A percentile compares a stretch with the other conserved stretches of the same genome.
Conservation (phyloP, 495 filamentous ascomycete species). For the Staphylotrichum tortipilum region DNA sequence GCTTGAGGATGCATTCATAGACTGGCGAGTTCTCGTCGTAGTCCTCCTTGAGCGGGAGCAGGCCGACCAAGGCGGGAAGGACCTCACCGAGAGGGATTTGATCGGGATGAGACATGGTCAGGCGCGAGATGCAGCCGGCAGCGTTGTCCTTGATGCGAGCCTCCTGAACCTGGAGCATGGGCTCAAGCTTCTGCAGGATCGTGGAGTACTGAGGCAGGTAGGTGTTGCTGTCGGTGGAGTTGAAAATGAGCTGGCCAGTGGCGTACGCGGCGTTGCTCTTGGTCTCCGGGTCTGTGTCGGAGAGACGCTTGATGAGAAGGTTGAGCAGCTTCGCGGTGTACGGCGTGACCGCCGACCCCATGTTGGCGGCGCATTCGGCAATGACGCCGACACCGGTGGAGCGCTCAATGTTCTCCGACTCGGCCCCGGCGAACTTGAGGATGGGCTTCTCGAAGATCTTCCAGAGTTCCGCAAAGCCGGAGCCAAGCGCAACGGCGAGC, state of each 20-base stretch:
- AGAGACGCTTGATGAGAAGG: conserved; percentile 75
- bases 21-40: conserved; percentile 94
- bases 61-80: conserved; percentile 65
- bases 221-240: conserved; percentile 62
- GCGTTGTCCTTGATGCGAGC: conserved; percentile 86
- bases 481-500: conserved; percentile 71
- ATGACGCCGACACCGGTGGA: conserved; percentile 83
- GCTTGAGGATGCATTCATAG: conserved; percentile 74
- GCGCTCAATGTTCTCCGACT: conserved; percentile 70
- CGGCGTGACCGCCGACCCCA: conserved; percentile 67
- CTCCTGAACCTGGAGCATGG: conserved; percentile 63
- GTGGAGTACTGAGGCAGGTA: conserved; percentile 64
- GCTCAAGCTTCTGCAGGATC: conserved; percentile 77
- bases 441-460: conserved; percentile 87
- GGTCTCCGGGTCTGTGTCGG: conserved; percentile 83
- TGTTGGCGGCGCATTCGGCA: conserved; percentile 82
- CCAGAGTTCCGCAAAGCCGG: conserved; percentile 77
- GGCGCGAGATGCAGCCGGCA: conserved; percentile 81
- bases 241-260: conserved; percentile 69
- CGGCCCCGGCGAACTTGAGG: conserved; percentile 75
- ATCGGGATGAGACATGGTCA: conserved; percentile 78
- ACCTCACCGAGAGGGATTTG: conserved; percentile 71
- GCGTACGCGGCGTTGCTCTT: conserved; percentile 93
- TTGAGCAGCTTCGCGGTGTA: conserved; percentile 69
- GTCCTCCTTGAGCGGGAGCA: conserved; percentile 86